Evolutionary conservation across 106 monocot species (phyloP).

Genomic region (Allium sativum): DNA sequence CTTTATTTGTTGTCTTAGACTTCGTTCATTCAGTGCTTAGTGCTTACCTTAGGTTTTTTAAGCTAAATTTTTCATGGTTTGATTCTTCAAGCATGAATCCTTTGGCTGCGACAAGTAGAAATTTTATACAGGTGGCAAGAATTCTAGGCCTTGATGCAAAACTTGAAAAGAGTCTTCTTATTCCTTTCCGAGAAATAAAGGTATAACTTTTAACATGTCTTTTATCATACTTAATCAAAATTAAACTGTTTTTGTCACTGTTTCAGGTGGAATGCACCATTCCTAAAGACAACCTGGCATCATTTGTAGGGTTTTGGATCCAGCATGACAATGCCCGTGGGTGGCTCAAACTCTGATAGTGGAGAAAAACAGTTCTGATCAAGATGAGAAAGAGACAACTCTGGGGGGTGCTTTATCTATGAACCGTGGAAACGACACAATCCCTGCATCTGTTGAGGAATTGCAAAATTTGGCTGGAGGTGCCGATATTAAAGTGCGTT

Average conservation of each 20-base stretch:
- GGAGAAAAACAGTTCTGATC: conserved; percentile 35
- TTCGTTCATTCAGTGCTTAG: too few species aligned
- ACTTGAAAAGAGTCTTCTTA: conserved; percentile 86
- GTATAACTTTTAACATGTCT: conserved; percentile 17
- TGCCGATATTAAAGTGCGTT: conserved; percentile 84
- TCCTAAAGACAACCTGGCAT: conserved; percentile 78
- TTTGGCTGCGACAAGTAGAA: conserved; percentile 78
- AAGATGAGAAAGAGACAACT: conserved; percentile 53
- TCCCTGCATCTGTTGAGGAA: conserved; percentile 68
- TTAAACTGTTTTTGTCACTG: background rate
- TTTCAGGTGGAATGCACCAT: conserved; percentile 91
- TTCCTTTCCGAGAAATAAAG: conserved; percentile 97
- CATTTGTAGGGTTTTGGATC: conserved; percentile 83
- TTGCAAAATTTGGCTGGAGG: conserved; percentile 89
- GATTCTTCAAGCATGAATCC: conserved; percentile 46
- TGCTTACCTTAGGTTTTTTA: background rate
- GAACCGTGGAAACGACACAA: conserved; percentile 35
- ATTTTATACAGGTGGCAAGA: too few species aligned
- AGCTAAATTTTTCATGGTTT: background rate
- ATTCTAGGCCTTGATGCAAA: conserved; percentile 79
- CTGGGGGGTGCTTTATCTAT: conserved; percentile 66
- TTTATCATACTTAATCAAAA: background rate
- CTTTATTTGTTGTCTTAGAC: too few species aligned
- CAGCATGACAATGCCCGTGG: conserved; percentile 86
- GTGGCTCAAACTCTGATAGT: conserved; percentile 25